Evolutionary conservation across 2,329 filamentous ascomycete genomes (phyloP).

Genomic region (Colletotrichum gloeosporioides): DNA sequence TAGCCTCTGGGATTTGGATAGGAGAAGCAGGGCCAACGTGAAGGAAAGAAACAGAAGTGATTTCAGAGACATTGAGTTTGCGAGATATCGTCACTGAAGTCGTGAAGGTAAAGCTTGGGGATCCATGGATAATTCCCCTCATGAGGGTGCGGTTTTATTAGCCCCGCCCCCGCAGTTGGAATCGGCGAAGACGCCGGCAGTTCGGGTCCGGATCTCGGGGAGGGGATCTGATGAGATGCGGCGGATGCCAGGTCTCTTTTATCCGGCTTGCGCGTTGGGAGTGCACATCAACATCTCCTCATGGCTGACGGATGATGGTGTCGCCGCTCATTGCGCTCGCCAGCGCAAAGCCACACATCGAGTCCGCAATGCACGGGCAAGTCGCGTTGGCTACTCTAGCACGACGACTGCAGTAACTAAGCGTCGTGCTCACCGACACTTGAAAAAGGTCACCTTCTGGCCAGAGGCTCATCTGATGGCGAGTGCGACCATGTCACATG

Average conservation of each 20-base stretch:
- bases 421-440: neutral
- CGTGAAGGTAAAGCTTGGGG: neutral
- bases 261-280: neutral
- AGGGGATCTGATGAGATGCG: neutral
- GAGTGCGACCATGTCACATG: neutral
- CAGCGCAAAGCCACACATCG: neutral
- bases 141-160: neutral
- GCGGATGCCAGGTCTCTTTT: neutral
- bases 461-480: neutral
- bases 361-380: neutral
- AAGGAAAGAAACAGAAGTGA: neutral
- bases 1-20: neutral
- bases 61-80: neutral
- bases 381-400: neutral
- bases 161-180: conserved; percentile 10
- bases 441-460: neutral
- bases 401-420: neutral
- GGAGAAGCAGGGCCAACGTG: neutral
- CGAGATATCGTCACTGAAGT: neutral
- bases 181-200: conserved; percentile 11
- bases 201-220: conserved; percentile 13
- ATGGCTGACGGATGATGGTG: neutral
- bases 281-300: neutral
- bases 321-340: neutral
- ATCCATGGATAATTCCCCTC: neutral